Evolutionary conservation across 2,329 filamentous ascomycete genomes (phyloP).

Genomic region (Saccharata proteae): DNA sequence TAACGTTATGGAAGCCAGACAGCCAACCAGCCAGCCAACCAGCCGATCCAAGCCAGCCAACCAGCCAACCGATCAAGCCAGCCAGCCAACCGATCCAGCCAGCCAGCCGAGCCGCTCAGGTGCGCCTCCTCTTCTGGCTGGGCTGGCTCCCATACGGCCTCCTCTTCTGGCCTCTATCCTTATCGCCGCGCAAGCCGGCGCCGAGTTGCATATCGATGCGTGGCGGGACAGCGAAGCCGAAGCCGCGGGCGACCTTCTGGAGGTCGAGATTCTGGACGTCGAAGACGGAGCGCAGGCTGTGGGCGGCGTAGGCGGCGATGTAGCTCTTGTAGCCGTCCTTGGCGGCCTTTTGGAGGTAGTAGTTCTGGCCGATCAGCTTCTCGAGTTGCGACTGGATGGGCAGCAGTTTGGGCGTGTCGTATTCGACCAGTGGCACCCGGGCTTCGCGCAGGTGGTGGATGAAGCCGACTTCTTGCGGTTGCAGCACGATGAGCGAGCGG

Average conservation of each 20-base stretch:
- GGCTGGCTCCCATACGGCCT: slow-evolving; percentile 71
- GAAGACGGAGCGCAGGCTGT: slow-evolving; percentile 71
- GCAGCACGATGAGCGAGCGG: slow-evolving; percentile 81
- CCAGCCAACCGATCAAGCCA: too few relatives aligned
- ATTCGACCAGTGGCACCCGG: slow-evolving; percentile 80
- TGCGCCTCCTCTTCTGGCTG: slow-evolving; percentile 46
- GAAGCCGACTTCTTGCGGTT: slow-evolving; percentile 87
- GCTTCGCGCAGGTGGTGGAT: slow-evolving; percentile 82
- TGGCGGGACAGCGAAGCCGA: slow-evolving; percentile 67
- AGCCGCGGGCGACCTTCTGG: slow-evolving; percentile 72
- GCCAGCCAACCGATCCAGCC: too few relatives aligned
- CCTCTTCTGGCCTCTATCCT: slow-evolving; percentile 48
- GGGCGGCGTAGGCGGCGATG: slow-evolving; percentile 86
- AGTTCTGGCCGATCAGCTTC: slow-evolving; percentile 88
- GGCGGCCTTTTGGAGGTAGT: slow-evolving; percentile 79
- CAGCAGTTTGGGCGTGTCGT: slow-evolving; percentile 62
- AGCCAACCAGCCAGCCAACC: too few relatives aligned
- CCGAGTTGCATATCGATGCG: slow-evolving; percentile 69
- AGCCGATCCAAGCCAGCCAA: too few relatives aligned
- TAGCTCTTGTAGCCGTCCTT: slow-evolving; percentile 77
- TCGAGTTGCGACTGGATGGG: slow-evolving; percentile 67
- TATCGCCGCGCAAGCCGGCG: slow-evolving; percentile 63
- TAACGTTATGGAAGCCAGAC: too few relatives aligned
- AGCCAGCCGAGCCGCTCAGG: too few relatives aligned
- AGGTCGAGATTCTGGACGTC: slow-evolving; percentile 73